These are phyloP conservation scores for Vachellia collinsii DNA, from an alignment of 306 rosid species.

Conservation along the genomic window DNA sequence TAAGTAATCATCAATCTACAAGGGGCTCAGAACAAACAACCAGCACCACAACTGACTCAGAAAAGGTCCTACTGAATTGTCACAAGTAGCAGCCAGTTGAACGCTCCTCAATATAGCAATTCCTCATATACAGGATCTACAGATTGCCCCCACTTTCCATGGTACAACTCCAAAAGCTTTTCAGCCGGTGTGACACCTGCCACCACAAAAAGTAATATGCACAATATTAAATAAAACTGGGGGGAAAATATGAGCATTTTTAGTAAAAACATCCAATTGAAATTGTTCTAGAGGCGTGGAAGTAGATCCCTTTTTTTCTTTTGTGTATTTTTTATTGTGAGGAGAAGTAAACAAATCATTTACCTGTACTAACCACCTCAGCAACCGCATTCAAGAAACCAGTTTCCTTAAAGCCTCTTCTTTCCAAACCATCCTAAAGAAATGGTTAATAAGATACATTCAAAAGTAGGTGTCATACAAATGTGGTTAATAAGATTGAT, in stretches of 20 bases:
- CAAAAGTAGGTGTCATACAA: not conserved
- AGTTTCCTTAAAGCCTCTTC: slow-evolving; percentile 91
- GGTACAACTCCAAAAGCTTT: slow-evolving; percentile 77
- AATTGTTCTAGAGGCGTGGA: not conserved
- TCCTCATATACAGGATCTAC: slow-evolving; percentile 91
- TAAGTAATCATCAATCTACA: slow-evolving; percentile 33
- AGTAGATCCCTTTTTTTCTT: not conserved
- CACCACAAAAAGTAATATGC: slow-evolving; percentile 20
- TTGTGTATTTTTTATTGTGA: not conserved
- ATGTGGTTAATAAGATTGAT: slow-evolving; percentile 31
- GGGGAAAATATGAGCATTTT: not conserved
- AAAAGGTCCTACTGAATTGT: slow-evolving; percentile 44
- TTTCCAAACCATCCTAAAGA: slow-evolving; percentile 87
- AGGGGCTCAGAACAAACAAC: slow-evolving; percentile 31
- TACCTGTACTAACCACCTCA: slow-evolving; percentile 93
- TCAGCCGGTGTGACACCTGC: slow-evolving; percentile 94
- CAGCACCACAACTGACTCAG: slow-evolving; percentile 36
- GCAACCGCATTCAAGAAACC: slow-evolving; percentile 92
- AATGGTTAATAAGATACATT: not conserved
- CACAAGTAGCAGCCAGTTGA: slow-evolving; percentile 19
- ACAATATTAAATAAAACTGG: not conserved
- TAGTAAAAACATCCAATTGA: not conserved
- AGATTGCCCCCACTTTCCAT: slow-evolving; percentile 82
- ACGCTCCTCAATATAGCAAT: slow-evolving; percentile 76
- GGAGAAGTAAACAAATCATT: not conserved